Evolutionary conservation across 2,329 filamentous ascomycete genomes (phyloP), one percentile per base, ranked within the genome.

Genomic region (Escovopsis sp.): DNA sequence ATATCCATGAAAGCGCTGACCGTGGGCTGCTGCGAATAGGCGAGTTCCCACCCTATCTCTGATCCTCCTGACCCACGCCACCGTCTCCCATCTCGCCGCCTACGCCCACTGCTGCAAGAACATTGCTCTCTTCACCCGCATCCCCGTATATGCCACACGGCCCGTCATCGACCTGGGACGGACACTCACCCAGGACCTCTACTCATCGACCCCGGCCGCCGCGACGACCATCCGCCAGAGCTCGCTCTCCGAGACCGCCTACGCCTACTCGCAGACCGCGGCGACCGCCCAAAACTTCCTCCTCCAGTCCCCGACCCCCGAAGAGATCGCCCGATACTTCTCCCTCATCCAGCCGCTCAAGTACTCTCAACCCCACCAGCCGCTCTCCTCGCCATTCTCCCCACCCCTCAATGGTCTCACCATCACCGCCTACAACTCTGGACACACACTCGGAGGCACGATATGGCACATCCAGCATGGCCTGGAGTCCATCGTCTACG

Each of bases 401-500:
- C 85, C 87, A 4, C 81, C 88, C 1, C 66, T 94, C 13, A 87
- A 90, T 46, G 87, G 87, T 4, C 72, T 98, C 14, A 94, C 85
- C 2, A 83, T 98, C 44, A 98, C 90, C 1, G 90, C 90, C 1
- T 96, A 96, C 61, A 93, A 92, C 58, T 86, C 90, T 7, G 90
- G 90, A 43, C 88, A 94, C 53, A 94, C 88, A 0, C 71, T 96
- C 0, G 90, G 90, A 55, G 90, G 90, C 37, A 96, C 90, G 17
- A 94, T 98, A 63, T 98, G 90, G 90, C 88, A 96, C 50, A 87
- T 98, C 44, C 88, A 96, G 50, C 86, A 96, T 61, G 86, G 87
- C 0, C 70, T 94, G 52, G 90, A 98, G 55, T 94, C 87, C 1
- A 88, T 98, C 29, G 87, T 98, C 1, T 96, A 98, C 49, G 88